Base-by-base conservation (phyloP, 345 rosid genomes). In the Boechera retrofracta region DNA sequence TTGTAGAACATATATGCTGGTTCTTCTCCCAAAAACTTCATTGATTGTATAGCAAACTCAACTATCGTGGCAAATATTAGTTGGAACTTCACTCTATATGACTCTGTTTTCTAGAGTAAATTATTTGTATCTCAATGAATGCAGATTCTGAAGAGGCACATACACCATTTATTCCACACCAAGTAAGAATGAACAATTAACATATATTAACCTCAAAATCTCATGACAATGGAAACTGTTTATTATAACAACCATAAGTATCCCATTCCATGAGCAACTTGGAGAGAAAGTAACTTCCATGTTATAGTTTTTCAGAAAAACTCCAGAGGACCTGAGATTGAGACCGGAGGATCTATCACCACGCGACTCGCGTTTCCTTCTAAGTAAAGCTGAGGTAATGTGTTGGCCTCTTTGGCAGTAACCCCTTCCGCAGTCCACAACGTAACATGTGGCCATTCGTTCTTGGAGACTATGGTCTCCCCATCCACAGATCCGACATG, bases 401-500 rank as follows among this genome's bases (percentile, higher is more conserved):
- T 47, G 82, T 91, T 92, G 42, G 98, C 97, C 55, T 92, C 99
- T 86, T 76, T 91, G 0, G 96, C 79, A 12, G 82, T 72, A 54
- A 92, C 85, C 4, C 97, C 94, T 58, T 81, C 84, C 4, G 78
- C 94, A 1, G 94, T 95, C 96, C 99, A 95, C 77, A 92, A 58
- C 2, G 99, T 95, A 38, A 89, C 82, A 60, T 92, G 98, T 4
- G 98, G 96, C 98, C 98, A 95, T 75, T 88, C 79, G 57, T 95
- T 95, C 81, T 78, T 91, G 0, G 90, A 86, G 47, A 63, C 78
- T 44, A 91, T 67, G 42, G 78, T 76, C 79, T 92, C 97, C 0
- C 85, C 89, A 9, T 91, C 94, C 15, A 91, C 83, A 29, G 86
- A 86, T 15, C 98, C 97, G 2, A 87, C 80, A 39, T 41, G 82